These are phyloP conservation scores for Eucalyptus victrix DNA, from an alignment of 345 rosid species.

Conservation along the genomic window DNA sequence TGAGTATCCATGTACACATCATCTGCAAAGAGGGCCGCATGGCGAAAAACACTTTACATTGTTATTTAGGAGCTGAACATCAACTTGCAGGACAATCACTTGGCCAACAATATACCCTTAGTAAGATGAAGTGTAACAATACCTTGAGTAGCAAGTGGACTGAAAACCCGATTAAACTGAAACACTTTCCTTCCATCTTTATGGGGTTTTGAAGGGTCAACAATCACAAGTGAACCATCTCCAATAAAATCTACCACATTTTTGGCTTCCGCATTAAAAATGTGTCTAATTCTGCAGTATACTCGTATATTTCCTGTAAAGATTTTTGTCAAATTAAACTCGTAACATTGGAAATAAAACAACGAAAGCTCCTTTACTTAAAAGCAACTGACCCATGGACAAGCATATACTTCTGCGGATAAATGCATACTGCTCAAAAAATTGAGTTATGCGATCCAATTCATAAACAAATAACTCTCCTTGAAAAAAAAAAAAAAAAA, in stretches of 20 bases:
- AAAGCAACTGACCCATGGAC: background rate
- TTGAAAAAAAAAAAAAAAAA: background rate
- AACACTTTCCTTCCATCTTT: constrained; percentile 77
- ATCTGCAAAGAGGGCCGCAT: constrained; percentile 21
- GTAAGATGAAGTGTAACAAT: background rate
- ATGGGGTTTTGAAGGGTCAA: constrained; percentile 55
- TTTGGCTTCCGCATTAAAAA: constrained; percentile 21
- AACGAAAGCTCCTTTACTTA: background rate
- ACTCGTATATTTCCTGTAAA: constrained; percentile 80
- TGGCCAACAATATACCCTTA: background rate
- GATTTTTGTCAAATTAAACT: background rate
- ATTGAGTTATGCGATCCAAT: background rate
- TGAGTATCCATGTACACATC: constrained; percentile 19
- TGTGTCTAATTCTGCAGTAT: constrained; percentile 80
- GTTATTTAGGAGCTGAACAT: background rate
- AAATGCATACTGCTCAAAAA: background rate
- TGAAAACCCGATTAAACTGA: constrained; percentile 70
- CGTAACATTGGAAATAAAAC: background rate
- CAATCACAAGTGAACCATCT: constrained; percentile 67
- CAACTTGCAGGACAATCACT: background rate
- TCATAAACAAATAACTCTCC: background rate
- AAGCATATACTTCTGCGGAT: background rate
- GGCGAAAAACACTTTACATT: background rate
- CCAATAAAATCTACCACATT: constrained; percentile 59
- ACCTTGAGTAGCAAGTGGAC: constrained; percentile 78